Base-by-base conservation (phyloP, 139 green algal species). In the Volvox africanus region DNA sequence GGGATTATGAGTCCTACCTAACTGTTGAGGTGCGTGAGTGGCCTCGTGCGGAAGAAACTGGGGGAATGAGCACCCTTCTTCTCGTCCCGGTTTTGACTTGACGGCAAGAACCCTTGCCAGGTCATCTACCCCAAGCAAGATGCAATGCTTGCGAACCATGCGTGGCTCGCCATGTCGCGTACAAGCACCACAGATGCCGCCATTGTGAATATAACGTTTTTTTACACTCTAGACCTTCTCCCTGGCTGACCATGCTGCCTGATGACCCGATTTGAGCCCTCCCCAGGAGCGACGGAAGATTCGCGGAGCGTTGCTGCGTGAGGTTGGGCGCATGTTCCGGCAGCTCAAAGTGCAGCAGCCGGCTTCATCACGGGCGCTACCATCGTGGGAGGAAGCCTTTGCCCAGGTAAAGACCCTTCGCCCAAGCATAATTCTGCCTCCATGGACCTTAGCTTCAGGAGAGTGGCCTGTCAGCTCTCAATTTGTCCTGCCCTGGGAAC, bases 1-100 rank as follows among this genome's bases (percentile, higher is more conserved):
- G 96, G 96, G 95, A 97, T 90, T 97, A 97, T 81, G 96, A 97
- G 88, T 91, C 93, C 12, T 36, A 76, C 50, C 65, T 97, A 21
- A 88, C 37, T 30, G 9, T 30, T 0, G 68, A 94, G 94, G 95
- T 96, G 69, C 55, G 92, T 33, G 26, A 24, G 65, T 16, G 65
- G 65, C 16, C 65, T 73, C 21, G 65, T 24, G 65, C 65, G 21
- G 65, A 73, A 55, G 44, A 9, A 9, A 9, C 44, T 55, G 44
- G 44, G 44, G 44, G n/a, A n/a, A n/a, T n/a, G n/a, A n/a, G n/a
- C n/a, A 5, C 44, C 9, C 44, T 55, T 55, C 44, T 9, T 55
- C 44, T 55, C 44, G 44, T 5, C 44, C 44, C 44, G 44, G 5
- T 55, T 55, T 55, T 55, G 44, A 55, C 44, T 55, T 9, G 44